Conservation (phyloP, 2,329 filamentous ascomycete species). For the Trichophyton mentagrophytes region DNA sequence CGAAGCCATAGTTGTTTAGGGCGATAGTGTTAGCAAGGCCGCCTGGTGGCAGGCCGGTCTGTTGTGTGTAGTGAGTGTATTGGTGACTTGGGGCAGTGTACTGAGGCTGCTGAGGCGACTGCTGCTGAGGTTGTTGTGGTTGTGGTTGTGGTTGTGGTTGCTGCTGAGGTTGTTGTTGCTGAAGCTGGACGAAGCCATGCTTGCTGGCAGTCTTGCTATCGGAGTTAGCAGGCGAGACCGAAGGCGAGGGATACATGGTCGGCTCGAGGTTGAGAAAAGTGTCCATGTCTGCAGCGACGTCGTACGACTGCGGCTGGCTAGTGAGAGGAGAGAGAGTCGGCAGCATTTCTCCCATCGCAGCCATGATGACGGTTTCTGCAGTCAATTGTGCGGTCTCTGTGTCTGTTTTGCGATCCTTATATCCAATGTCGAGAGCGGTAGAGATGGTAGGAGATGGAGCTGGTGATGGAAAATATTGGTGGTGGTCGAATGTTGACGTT, state of each 20-base stretch:
- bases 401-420: too few species aligned
- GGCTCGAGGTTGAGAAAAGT: slow-evolving; percentile 37
- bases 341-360: slow-evolving; percentile 13
- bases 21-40: slow-evolving; percentile 69
- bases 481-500: too few species aligned
- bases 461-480: background rate
- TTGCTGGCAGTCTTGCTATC: slow-evolving; percentile 6
- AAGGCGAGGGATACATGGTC: slow-evolving; percentile 27
- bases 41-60: slow-evolving; percentile 80
- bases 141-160: slow-evolving; percentile 16
- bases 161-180: slow-evolving; percentile 23
- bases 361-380: slow-evolving; percentile 10
- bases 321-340: slow-evolving; percentile 20
- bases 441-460: background rate
- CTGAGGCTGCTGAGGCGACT: slow-evolving; percentile 22
- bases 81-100: slow-evolving; percentile 72
- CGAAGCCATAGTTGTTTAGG: slow-evolving; percentile 43
- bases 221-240: slow-evolving; percentile 12
- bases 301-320: slow-evolving; percentile 25
- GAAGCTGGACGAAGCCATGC: slow-evolving; percentile 21
- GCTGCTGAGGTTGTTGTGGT: slow-evolving; percentile 23
- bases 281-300: slow-evolving; percentile 32
- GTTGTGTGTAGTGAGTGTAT: slow-evolving; percentile 89
- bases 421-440: background rate
- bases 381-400: too few species aligned